Conservation (phyloP, 495 filamentous ascomycete species). For the Neurospora terricola region DNA sequence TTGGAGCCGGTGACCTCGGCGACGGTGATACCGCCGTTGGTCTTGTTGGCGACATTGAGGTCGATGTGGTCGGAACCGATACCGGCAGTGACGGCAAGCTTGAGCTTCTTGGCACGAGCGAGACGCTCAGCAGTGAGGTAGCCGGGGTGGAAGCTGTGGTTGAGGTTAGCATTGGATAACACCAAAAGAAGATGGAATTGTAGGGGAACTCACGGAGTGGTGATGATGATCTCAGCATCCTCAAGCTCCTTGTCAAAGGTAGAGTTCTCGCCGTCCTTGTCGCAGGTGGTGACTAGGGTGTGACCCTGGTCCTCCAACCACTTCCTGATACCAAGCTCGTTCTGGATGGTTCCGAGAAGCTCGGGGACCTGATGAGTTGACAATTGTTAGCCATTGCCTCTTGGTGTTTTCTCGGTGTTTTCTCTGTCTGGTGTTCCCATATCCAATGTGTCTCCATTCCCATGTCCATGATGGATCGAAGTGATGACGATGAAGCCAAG, state of each 20-base stretch:
- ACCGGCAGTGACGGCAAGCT: constrained; percentile 91
- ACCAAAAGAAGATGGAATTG: constrained; percentile 7
- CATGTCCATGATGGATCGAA: not conserved
- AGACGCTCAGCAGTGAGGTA: constrained; percentile 96
- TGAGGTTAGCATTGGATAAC: not conserved
- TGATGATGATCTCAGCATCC: constrained; percentile 97
- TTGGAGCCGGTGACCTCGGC: constrained; percentile 94
- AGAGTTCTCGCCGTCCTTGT: constrained; percentile 89
- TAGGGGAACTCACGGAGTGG: constrained; percentile 65
- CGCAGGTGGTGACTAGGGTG: constrained; percentile 90
- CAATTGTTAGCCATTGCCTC: not conserved
- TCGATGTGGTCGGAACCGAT: constrained; percentile 98
- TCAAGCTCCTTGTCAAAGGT: constrained; percentile 91
- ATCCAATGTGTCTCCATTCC: not conserved
- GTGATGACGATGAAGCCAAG: not conserved
- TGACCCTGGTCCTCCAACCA: constrained; percentile 96
- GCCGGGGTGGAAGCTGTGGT: constrained; percentile 87
- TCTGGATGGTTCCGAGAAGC: constrained; percentile 91
- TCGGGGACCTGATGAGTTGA: constrained; percentile 51
- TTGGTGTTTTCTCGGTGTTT: not conserved
- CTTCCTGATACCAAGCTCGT: constrained; percentile 90
- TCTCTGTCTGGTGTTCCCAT: not conserved
- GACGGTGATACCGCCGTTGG: constrained; percentile 95
- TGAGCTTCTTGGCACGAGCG: constrained; percentile 96
- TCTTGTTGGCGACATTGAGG: constrained; percentile 93